Base-by-base conservation (phyloP, 2,329 filamentous ascomycete genomes). In the Diaporthe sp. region DNA sequence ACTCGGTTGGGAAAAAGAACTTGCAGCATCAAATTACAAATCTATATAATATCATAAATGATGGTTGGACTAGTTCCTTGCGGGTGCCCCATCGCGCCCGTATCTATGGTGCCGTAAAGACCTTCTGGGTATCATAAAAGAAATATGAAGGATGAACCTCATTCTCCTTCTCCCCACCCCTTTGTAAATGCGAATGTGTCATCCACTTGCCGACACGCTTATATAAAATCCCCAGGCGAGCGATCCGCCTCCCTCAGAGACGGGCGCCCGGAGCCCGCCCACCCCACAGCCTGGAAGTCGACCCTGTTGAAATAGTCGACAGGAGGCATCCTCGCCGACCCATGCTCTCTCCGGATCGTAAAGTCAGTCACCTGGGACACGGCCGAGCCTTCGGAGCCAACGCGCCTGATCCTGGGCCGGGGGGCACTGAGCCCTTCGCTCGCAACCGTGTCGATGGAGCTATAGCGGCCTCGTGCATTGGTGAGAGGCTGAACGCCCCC, bases 51-150 rank as follows among this genome's bases (percentile, higher is more conserved):
- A 70, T 42, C 44, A 8, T 28, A 19, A 31, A 2, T 8, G 42
- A 55, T 55, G n/a, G 15, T 37, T 53, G 13, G 34, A 34, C 34
- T 70, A 25, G 13, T 22, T 28, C 17, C 22, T 28, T 28, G 65
- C 49, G n/a, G 49, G 37, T 4, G 49, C n/a, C 9, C 34, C 28
- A 28, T 9, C 1, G 4, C 13, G 15, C n/a, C 37, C 13, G 3
- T 10, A 10, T 70, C 65, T 55, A 70, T 70, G 55, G 31, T 55
- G n/a, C n/a, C 65, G 5, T 22, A 53, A 70, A 70, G 25, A 28
- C 49, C 65, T 55, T 55, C n/a, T 70, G 65, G 65, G 65, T 70
- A 70, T 70, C 65, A 70, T 70, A 28, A 55, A 55, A 55, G 49
- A 70, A 70, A 70, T 42, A 4, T 31, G 34, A 53, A 53, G 65